Evolutionary conservation across 148 eudicot species (phyloP), one percentile per base, ranked within the genome.

Genomic region (Beta vulgaris): DNA sequence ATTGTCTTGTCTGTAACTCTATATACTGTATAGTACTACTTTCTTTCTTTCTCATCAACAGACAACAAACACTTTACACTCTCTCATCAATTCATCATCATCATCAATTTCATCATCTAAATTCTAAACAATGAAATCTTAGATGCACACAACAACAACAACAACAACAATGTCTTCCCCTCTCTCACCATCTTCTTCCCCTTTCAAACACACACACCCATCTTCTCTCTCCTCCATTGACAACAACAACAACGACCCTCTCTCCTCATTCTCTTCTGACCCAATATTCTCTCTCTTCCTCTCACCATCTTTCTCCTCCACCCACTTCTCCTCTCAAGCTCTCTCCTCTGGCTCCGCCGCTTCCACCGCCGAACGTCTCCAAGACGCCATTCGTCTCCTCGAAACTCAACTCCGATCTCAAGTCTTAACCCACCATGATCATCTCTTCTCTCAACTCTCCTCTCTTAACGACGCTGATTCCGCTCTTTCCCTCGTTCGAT

Each of bases 281-380:
- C 89, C 93, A 13, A 85, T 92, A 19, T 85, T 91, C 85, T 85
- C 93, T 64, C 78, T 85, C 8, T 92, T 92, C 84, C 93, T 92
- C 82, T 90, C 95, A 58, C 73, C 90, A 0, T 76, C 76, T 55
- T 92, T 92, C 87, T 78, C 84, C 66, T 83, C 96, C 63, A 75
- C 88, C 58, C 84, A 76, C 13, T 92, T 92, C 89, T 92, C 98
- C 83, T 92, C 98, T 77, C 76, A 80, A 43, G 90, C 96, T 4
- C 96, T 92, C 72, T 90, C 98, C 82, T 85, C 98, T 61, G 93
- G 91, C 29, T 88, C 98, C 84, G 84, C 98, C 75, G 96, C 93
- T 37, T 69, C 95, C 73, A 83, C 90, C 65, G 90, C 91, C 77
- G 97, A 92, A 62, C 85, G 83, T 64, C 92, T 92, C 80, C 93